Base-by-base conservation (phyloP, 805 yeast genomes). In the Barnettozyma sp. region DNA sequence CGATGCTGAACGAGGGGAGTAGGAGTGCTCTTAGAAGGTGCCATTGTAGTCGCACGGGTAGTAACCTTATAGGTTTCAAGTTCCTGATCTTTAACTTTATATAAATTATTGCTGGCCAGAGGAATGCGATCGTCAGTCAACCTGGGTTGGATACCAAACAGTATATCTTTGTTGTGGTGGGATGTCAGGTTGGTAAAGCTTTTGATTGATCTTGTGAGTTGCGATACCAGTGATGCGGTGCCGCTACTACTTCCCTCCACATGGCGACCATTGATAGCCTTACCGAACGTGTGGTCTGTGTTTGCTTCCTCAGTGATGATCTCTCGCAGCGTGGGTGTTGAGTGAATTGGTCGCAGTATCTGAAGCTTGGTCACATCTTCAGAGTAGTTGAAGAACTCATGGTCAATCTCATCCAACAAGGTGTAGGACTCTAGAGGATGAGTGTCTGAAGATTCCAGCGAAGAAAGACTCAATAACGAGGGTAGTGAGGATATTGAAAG, bases 91-190 rank as follows among this genome's bases (percentile, higher is more conserved):
- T 31, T 32, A 2, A 30, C 14, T 19, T 20, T 12, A 14, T 16
- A 28, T n/a, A 21, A 20, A n/a, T 23, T n/a, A 23, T n/a, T 33
- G 18, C 10, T 16, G 4, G 35, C 14, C 15, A 22, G 32, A 11
- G 55, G 55, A 3, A 44, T 22, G 26, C 31, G 46, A 25, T 53
- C 56, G 35, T 53, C 56, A 6, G 55, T 53, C 8, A 42, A 23
- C 13, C 55, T 38, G 13, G 57, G 57, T 39, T 53, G 55, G 21
- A 49, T 45, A 12, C 42, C 52, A 26, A 52, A 50, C 20, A 52
- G 25, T 5, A 51, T 20, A 5, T 47, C 50, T 25, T 49, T 44
- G 30, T 43, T 42, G 12, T 43, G 36, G 7, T 38, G 39, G 20
- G 38, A 33, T 2, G 55, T 40, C 2, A 48, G 35, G 6, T 24